Evolutionary conservation across 1,284 basidiomycete species (phyloP), one percentile per base, ranked within the genome.

Genomic region (Psilocybe mexicana): DNA sequence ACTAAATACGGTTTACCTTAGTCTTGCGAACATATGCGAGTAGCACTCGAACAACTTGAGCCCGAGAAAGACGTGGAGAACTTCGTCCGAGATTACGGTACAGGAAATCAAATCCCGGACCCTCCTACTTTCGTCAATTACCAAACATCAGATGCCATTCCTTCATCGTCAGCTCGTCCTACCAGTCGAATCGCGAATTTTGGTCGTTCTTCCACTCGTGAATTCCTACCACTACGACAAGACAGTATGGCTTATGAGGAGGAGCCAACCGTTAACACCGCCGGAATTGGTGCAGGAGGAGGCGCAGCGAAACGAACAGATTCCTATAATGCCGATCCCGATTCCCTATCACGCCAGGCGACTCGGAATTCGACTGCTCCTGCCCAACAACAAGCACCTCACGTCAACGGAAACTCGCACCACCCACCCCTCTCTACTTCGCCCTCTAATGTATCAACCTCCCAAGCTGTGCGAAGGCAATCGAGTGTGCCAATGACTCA

Each of bases 1-100:
- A 24, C 40, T 53, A 10, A 33, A 46, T 33, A 42, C 11, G 55
- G 25, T 54, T 42, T 61, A n/a, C 7, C 30, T 33, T 8, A 96
- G 94, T 93, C 93, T 1, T 96, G 95, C 72, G 95, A 98, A 74
- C 84, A 88, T 50, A 80, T 95, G 50, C 83, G 95, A 50, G 80
- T 94, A 33, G 81, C 90, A 8, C 81, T 95, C 26, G 93, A 96
- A 72, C 85, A 87, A 61, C 83, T 94, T 68, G 93, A 95, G 65
- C 82, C 90, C 0, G 87, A 88, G 43, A 85, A 83, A 59, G 94
- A 96, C 66, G 88, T 93, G 81, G 87, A 93, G 66, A 85, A 84
- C 70, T 95, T 96, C 67, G 92, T 95, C 12, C 81, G 83, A 44
- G 86, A 89, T 62, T 94, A 93, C 69, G 91, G 90, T 2, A 96